Evolutionary conservation across 2,329 filamentous ascomycete genomes (phyloP), one percentile per base, ranked within the genome.

Genomic region (Tolypocladium endophyticum): DNA sequence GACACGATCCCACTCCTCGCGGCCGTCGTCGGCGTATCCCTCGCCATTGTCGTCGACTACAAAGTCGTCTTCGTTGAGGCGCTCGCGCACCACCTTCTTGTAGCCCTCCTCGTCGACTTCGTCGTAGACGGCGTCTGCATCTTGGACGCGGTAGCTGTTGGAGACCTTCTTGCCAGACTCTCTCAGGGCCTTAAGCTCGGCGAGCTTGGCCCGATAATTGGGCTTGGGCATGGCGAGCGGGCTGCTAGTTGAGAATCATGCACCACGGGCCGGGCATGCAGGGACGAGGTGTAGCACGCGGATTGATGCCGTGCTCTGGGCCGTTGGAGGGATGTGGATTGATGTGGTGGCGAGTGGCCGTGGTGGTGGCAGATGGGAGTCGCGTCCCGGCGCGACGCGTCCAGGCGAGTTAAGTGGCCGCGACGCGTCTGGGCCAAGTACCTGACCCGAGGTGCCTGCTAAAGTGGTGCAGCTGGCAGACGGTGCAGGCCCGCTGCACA

Each of bases 21-120:
- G 87, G 62, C 94, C 94, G 70, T 97, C 94, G 72, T 97, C 93
- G 65, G 91, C 93, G 70, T 99, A 99, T 43, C 94, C 93, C 71
- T 93, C 91, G 69, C 93, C 93, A 77, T 97, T 96, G 77, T 99
- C 94, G 77, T 97, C 94, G 61, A 99, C 92, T 58, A 99, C 93
- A 69, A 99, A 99, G 76, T 99, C 94, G 68, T 99, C 94, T 69
- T 96, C 82, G 70, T 97, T 90, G 57, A 99, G 80, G 55, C 94
- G 87, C 59, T 88, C 86, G 50, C 94, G 85, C 18, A 99, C 92
- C 65, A 97, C 88, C 73, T 95, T 95, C 79, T 97, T 97, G 80
- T 99, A 99, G 57, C 90, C 89, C 69, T 94, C 93, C 69, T 99
- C 94, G 70, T 97, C 92, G 55, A 99, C 92, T 69, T 96, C 92